Conservation (phyloP, 2,329 filamentous ascomycete species). For the Thelonectria discophora region DNA sequence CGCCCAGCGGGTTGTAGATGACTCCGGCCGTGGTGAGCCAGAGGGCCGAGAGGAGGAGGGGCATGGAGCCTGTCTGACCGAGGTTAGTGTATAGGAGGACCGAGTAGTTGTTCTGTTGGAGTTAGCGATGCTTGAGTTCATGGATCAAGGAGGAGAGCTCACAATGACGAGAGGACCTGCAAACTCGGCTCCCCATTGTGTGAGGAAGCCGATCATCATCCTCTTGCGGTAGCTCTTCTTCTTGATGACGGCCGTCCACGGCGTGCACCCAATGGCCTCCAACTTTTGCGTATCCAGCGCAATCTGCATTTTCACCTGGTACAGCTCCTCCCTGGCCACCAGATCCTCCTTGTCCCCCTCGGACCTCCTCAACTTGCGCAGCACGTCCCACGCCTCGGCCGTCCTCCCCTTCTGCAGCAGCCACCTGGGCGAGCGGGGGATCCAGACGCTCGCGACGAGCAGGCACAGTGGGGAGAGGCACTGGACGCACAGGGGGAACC, state of each 20-base stretch:
- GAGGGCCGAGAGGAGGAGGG: conserved; percentile 50
- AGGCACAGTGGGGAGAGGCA: conserved; percentile 50
- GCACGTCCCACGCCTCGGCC: conserved; percentile 55
- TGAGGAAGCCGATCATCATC: conserved; percentile 61
- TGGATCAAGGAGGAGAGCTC: conserved; percentile 33
- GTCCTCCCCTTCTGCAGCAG: conserved; percentile 55
- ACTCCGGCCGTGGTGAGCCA: conserved; percentile 58
- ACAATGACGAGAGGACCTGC: conserved; percentile 62
- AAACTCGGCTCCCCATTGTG: conserved; percentile 63
- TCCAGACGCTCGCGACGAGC: conserved; percentile 46
- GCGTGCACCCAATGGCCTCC: conserved; percentile 48
- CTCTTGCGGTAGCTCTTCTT: conserved; percentile 60
- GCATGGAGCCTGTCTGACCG: conserved; percentile 52
- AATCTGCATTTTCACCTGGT: conserved; percentile 57
- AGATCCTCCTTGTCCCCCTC: conserved; percentile 48
- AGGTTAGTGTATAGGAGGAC: conserved; percentile 52
- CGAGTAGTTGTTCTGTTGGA: conserved; percentile 52
- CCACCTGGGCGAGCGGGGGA: conserved; percentile 59
- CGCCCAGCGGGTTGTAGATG: conserved; percentile 58
- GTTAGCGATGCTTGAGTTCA: background rate
- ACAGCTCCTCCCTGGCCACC: conserved; percentile 55
- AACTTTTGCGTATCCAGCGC: conserved; percentile 53
- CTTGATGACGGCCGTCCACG: conserved; percentile 56
- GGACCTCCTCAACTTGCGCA: conserved; percentile 47
- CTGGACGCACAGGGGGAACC: conserved; percentile 55